Base-by-base conservation (phyloP, 2,329 filamentous ascomycete genomes). In the Trichoderma sp. region DNA sequence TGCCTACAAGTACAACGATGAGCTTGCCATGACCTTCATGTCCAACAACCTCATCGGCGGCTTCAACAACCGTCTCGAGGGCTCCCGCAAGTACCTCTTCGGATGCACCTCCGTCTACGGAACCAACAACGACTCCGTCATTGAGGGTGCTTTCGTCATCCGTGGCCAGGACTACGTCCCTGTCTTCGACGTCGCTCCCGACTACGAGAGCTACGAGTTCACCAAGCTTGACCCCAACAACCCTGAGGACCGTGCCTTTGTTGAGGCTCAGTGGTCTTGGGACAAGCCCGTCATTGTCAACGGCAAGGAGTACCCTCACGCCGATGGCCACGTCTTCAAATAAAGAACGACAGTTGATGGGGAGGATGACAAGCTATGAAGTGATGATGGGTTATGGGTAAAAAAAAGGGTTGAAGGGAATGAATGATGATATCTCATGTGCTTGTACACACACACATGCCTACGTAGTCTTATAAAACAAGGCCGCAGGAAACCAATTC, bases 1-100 rank as follows among this genome's bases (percentile, higher is more conserved):
- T 81, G 93, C 95, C 87, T 99, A 98, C 93, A 98, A 98, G 93
- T 99, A 99, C 91, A 97, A 98, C 87, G 92, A 98, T 77, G 97
- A 99, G 92, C 91, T 99, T 80, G 98, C 95, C 84, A 89, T 97
- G 87, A 94, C 93, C 83, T 99, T 99, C 94, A 99, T 99, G 97
- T 96, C 95, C 81, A 94, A 93, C 91, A 99, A 99, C 92, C 89
- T 98, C 86, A 96, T 99, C 85, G 95, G 94, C 87, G 97, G 97
- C 85, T 98, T 99, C 92, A 97, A 98, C 89, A 91, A 92, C 86
- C 97, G 97, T 90, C 94, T 99, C 77, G 97, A 99, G 91, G 97
- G 85, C 79, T 98, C 95, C 84, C 95, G 97, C 90, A 99, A 99
- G 93, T 98, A 95, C 91, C 87, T 99, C 85, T 98, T 99, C 88